Conservation (phyloP, 805 yeast genomes). For the Osmozyma mogii region DNA sequence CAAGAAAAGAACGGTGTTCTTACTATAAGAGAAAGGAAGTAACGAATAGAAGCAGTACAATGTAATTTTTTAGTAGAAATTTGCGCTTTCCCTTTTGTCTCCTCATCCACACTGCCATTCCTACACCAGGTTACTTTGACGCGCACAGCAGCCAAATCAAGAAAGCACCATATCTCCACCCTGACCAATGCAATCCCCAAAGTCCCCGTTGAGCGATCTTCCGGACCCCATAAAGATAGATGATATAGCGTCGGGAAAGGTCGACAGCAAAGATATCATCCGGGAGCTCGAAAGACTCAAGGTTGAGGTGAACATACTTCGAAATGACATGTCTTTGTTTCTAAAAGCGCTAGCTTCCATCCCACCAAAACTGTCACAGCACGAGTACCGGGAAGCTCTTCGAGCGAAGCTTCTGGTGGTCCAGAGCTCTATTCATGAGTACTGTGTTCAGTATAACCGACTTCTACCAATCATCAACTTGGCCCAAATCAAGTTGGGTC, state of each 20-base stretch:
- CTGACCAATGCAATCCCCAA: constrained; percentile 5
- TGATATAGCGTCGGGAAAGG: constrained; percentile 35
- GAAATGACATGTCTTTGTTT: constrained; percentile 34
- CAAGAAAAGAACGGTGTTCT: constrained; percentile 20
- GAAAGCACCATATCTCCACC: constrained; percentile 3
- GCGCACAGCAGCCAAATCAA: too few relatives aligned
- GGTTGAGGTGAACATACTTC: constrained; percentile 32
- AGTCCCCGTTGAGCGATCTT: constrained; percentile 7
- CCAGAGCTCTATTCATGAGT: constrained; percentile 32
- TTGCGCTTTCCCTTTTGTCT: neutral
- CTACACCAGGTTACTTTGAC: constrained; percentile 4
- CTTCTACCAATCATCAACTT: constrained; percentile 43
- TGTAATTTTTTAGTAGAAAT: neutral
- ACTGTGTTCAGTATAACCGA: constrained; percentile 36
- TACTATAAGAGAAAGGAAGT: constrained; percentile 2
- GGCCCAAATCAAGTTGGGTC: constrained; percentile 43
- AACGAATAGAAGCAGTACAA: neutral
- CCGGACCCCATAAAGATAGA: constrained; percentile 33
- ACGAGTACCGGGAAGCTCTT: constrained; percentile 30
- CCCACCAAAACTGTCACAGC: constrained; percentile 23
- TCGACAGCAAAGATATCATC: constrained; percentile 35
- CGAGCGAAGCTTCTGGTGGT: constrained; percentile 29
- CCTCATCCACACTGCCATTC: neutral
- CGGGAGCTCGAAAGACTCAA: constrained; percentile 35
- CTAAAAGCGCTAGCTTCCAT: constrained; percentile 30